A percentile compares a stretch with the other conserved stretches of the same genome.
Conservation (phyloP, 2,329 filamentous ascomycete genomes). For the Aspergillus cejpii region DNA sequence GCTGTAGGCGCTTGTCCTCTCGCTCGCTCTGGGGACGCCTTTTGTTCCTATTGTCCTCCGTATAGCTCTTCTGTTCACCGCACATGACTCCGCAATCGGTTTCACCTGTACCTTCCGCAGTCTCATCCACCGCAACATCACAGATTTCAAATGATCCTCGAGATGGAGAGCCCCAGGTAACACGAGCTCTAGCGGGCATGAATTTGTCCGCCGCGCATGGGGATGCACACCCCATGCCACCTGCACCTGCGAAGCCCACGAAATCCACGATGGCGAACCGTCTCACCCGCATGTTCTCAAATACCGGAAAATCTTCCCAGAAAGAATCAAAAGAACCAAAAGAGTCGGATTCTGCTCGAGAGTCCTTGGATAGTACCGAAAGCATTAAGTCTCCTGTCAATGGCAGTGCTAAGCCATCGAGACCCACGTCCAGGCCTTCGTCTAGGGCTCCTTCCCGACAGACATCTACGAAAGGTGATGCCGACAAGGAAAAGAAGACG, state of each 20-base stretch:
- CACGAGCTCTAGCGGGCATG: conserved; percentile 40
- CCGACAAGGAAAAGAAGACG: conserved; percentile 23
- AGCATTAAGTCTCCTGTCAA: conserved; percentile 29
- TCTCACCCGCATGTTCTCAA: conserved; percentile 44
- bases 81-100: conserved; percentile 39
- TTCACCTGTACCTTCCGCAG: conserved; percentile 41
- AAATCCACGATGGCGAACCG: conserved; percentile 42
- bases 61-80: conserved; percentile 20
- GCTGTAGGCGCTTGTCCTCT: conserved; percentile 19
- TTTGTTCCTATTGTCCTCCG: conserved; percentile 20
- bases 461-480: conserved; percentile 29
- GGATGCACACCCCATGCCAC: conserved; percentile 28
- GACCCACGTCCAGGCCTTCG: conserved; percentile 24
- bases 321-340: conserved; percentile 8
- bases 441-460: conserved; percentile 32
- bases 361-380: conserved; percentile 36
- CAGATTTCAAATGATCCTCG: conserved; percentile 35
- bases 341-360: conserved; percentile 28
- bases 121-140: conserved; percentile 39
- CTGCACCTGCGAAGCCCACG: conserved; percentile 26
- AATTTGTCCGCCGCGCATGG: conserved; percentile 36
- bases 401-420: conserved; percentile 26
- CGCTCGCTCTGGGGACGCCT: conserved; percentile 19
- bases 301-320: conserved; percentile 32
- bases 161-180: conserved; percentile 39